Conservation (phyloP, 164 flowering plant species). For the Chimonanthus praecox region DNA sequence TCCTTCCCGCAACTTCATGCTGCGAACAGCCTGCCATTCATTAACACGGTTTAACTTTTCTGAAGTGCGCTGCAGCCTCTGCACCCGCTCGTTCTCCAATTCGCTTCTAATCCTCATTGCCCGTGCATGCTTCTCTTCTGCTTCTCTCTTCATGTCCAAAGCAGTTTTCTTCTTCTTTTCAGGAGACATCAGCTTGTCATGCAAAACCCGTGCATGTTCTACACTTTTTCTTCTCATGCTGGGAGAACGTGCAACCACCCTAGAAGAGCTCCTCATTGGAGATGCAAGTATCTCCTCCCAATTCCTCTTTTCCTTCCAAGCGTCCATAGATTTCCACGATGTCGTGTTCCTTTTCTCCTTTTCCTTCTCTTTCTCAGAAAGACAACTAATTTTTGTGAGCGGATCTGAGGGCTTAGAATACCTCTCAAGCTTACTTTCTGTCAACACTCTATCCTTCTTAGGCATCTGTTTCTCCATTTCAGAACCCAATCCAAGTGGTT, state of each 20-base stretch:
- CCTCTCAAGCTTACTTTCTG: conserved; percentile 39
- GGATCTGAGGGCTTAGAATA: conserved; percentile 33
- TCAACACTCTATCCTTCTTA: conserved; percentile 37
- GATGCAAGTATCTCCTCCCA: conserved; percentile 89
- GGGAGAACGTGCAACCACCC: conserved; percentile 72
- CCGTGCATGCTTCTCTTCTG: conserved; percentile 93
- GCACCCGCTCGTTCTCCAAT: conserved; percentile 83
- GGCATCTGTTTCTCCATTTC: conserved; percentile 36
- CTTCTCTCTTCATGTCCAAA: conserved; percentile 78
- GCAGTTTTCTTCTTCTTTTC: conserved; percentile 88
- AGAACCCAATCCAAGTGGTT: conserved; percentile 29
- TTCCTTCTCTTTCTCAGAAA: conserved; percentile 51
- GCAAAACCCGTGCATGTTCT: conserved; percentile 74
- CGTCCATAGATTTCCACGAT: conserved; percentile 72
- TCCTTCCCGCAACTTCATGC: conserved; percentile 74
- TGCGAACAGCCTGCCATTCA: conserved; percentile 93
- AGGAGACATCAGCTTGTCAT: conserved; percentile 90
- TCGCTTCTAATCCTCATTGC: conserved; percentile 84
- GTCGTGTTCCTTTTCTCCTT: conserved; percentile 55
- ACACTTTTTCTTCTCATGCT: conserved; percentile 72
- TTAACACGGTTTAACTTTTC: conserved; percentile 85
- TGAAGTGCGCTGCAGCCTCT: conserved; percentile 81
- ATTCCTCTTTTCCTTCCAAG: conserved; percentile 93
- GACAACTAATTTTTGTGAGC: conserved; percentile 28
- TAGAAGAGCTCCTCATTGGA: conserved; percentile 63